Percentiles rank a stretch among this genome's conserved stretches.
Conservation (phyloP, 208 protist species). For the Naegleria lovaniensis region DNA sequence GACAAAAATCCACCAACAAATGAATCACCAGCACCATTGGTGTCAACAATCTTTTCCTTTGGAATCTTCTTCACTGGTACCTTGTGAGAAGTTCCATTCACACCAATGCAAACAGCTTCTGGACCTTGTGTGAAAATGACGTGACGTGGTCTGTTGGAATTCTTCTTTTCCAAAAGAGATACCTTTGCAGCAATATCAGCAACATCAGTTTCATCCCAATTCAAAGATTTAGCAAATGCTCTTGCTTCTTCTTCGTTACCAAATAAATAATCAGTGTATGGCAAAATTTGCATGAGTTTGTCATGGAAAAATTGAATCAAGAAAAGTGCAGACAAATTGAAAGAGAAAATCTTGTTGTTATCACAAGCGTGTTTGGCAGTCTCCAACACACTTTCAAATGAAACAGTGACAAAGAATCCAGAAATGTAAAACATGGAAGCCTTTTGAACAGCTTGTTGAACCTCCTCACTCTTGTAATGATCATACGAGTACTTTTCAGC, state of each 20-base stretch:
- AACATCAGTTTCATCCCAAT: conserved; percentile 65
- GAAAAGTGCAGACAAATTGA: conserved; percentile 94
- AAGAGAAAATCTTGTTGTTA: conserved; percentile 74
- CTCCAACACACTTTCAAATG: conserved; percentile 69
- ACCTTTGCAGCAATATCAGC: conserved; percentile 60
- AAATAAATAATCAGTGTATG: conserved; percentile 89
- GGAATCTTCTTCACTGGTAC: conserved; percentile 62
- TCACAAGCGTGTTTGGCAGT: conserved; percentile 74
- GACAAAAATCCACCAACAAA: conserved; percentile 96
- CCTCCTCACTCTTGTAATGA: conserved; percentile 68
- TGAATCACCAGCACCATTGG: conserved; percentile 93
- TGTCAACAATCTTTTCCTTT: conserved; percentile 85
- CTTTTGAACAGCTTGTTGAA: conserved; percentile 52
- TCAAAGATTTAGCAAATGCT: conserved; percentile 60
- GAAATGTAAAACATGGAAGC: conserved; percentile 79
- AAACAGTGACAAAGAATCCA: conserved; percentile 91
- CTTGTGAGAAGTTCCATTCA: conserved; percentile 44
- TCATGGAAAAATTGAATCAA: conserved; percentile 88
- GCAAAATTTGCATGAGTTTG: conserved; percentile 65
- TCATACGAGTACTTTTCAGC: conserved; percentile 85
- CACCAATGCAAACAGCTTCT: conserved; percentile 70
- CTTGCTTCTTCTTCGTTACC: conserved; percentile 89
- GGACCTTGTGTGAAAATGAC: conserved; percentile 90
- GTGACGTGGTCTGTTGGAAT: conserved; percentile 55
- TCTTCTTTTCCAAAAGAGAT: conserved; percentile 69